Conservation (phyloP, 169 alveolate species). For the Cryptosporidium sp. region DNA sequence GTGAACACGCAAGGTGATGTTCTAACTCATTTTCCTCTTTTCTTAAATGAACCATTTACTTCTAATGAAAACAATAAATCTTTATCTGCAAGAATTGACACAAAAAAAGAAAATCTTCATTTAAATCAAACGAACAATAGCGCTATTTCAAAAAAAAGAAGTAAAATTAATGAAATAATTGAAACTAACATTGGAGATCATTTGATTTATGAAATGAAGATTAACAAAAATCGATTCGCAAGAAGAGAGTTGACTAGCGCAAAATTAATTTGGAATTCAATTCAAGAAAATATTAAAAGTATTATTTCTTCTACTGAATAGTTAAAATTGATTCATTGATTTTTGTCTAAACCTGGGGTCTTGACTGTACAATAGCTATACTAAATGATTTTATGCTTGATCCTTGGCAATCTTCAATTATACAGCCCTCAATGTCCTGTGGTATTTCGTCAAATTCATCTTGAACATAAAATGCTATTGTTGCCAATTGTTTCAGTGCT, state of each 20-base stretch:
- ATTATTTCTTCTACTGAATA: constrained; percentile 30
- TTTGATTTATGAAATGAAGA: neutral
- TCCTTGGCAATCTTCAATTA: neutral
- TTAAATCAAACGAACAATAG: neutral
- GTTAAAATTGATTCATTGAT: neutral
- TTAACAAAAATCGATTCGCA: neutral
- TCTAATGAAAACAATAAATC: neutral
- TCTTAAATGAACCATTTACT: neutral
- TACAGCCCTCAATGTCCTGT: constrained; percentile 73
- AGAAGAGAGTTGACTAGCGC: neutral
- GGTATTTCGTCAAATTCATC: constrained; percentile 45
- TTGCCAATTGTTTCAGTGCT: constrained; percentile 21
- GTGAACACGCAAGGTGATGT: neutral
- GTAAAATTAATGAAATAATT: neutral
- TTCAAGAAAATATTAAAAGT: constrained; percentile 49
- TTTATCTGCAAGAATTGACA: neutral
- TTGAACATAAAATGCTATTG: constrained; percentile 64
- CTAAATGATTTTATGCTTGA: neutral
- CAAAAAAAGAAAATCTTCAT: neutral
- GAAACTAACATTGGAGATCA: neutral
- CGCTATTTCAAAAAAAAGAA: neutral
- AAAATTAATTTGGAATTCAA: constrained; percentile 40
- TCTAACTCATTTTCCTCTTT: too few species aligned
- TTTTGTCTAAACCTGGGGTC: constrained; percentile 57
- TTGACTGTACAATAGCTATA: constrained; percentile 72